Evolutionary conservation across 2,329 filamentous ascomycete species (phyloP), one percentile per base, ranked within the genome.

Genomic region (Talaromyces amestolkiae): DNA sequence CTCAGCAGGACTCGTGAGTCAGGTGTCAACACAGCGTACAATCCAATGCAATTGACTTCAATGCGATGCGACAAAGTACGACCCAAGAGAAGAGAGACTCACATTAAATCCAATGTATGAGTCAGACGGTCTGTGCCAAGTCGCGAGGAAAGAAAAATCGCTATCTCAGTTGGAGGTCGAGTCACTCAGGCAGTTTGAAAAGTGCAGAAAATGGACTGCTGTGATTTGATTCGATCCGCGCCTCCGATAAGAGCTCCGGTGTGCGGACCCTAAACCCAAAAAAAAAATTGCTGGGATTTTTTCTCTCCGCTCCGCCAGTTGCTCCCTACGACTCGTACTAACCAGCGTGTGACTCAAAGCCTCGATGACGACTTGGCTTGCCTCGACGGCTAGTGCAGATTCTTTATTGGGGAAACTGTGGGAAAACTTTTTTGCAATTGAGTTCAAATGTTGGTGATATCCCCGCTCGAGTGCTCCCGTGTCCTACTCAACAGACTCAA

Each of bases 211-310:
- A 66, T 66, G 66, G 67, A 15, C 24, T 27, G 27, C 39, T 53
- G 33, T 62, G 49, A 63, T 63, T 56, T 62, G 49, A 63, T 63
- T 63, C 22, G 49, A 24, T 45, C 58, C 45, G 63, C 63, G 58
- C 47, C 59, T 67, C 70, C 70, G 71, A 73, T 74, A 72, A 73
- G 71, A 71, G 67, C 68, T 72, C 72, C 72, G 73, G 71, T 73
- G 68, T 70, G 69, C 72, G 72, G 72, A 70, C 69, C 61, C 54
- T 37, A 56, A 56, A 39, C 53, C 53, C 53, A 56, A 45, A 62
- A 39, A 19, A 45, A 60, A 60, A 62, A 62, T 53, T 61, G 33
- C 43, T 56, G 47, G 33, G 33, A 45, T 54, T 65, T 68, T 65
- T 41, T 39, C 31, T 39, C 43, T 47, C 33, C 33, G 19, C 33